Conservation (phyloP, 805 yeast genomes). For the Clavispora asparagi region DNA sequence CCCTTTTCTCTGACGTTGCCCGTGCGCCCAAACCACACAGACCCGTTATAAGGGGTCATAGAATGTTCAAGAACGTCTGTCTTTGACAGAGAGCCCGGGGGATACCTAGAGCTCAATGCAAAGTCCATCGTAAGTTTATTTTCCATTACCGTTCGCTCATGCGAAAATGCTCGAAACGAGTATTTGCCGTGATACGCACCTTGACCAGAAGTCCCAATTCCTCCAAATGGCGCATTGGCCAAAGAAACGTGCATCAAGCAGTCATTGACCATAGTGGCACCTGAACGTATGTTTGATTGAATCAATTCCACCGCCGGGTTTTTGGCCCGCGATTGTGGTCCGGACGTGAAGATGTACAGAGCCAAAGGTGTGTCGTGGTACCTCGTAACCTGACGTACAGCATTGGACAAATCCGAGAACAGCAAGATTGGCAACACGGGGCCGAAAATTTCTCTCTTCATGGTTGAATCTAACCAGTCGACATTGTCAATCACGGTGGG, state of each 20-base stretch:
- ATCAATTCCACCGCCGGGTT: constrained; percentile 41
- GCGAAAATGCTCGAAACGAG: constrained; percentile 65
- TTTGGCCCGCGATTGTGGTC: constrained; percentile 41
- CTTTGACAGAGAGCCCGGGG: constrained; percentile 48
- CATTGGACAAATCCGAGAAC: constrained; percentile 41
- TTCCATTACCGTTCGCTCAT: constrained; percentile 59
- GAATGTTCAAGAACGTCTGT: constrained; percentile 21
- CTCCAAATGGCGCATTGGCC: constrained; percentile 79
- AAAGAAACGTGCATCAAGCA: constrained; percentile 66
- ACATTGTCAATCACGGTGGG: constrained; percentile 74
- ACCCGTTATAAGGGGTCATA: constrained; percentile 24
- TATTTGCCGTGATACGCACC: constrained; percentile 78
- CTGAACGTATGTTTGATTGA: constrained; percentile 57
- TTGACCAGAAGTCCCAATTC: constrained; percentile 77
- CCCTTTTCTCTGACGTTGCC: constrained; percentile 32
- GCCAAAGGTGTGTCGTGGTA: constrained; percentile 78
- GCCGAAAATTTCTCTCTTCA: constrained; percentile 78
- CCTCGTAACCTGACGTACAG: constrained; percentile 38
- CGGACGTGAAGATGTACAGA: constrained; percentile 56
- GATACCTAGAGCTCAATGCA: constrained; percentile 55
- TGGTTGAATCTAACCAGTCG: constrained; percentile 58
- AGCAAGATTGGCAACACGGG: constrained; percentile 76
- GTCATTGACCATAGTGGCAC: constrained; percentile 68
- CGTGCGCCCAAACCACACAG: constrained; percentile 35
- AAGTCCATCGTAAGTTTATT: constrained; percentile 65